These are phyloP conservation scores for Corymbia calophylla DNA, from an alignment of 441 rosid genomes.

Conservation along the genomic window DNA sequence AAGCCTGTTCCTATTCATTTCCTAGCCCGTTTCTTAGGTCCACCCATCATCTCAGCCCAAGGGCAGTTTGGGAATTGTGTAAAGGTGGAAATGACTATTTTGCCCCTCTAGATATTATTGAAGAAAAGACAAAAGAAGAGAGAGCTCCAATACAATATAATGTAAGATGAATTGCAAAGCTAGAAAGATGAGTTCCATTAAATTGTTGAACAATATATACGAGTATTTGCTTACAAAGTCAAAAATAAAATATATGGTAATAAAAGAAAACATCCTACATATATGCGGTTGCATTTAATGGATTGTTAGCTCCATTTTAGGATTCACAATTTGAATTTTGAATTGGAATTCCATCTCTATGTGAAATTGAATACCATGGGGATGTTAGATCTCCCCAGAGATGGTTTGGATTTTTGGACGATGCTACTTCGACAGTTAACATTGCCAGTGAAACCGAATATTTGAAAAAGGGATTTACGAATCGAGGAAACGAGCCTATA, in stretches of 20 bases:
- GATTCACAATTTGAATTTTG: background rate
- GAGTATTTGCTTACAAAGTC: background rate
- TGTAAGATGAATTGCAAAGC: background rate
- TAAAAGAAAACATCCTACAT: background rate
- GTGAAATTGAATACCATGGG: background rate
- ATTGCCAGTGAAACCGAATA: too few species aligned
- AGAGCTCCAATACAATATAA: background rate
- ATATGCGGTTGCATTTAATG: background rate
- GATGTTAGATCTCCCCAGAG: background rate
- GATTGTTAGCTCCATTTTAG: background rate
- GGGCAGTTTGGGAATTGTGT: too few species aligned
- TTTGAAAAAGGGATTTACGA: too few species aligned
- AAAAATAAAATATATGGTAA: background rate
- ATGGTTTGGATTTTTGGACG: too few species aligned
- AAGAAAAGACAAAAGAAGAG: too few species aligned
- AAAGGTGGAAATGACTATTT: too few species aligned
- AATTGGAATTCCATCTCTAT: background rate
- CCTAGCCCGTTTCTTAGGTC: too few species aligned
- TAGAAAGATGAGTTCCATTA: background rate
- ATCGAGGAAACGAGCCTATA: too few species aligned
- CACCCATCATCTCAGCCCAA: too few species aligned
- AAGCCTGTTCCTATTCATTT: too few species aligned
- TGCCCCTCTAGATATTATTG: too few species aligned
- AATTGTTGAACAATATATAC: background rate
- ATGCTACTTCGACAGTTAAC: too few species aligned